phyloP scores from a whole-genome alignment of 2,329 filamentous ascomycete genomes.

The Colletotrichum sp. region DNA sequence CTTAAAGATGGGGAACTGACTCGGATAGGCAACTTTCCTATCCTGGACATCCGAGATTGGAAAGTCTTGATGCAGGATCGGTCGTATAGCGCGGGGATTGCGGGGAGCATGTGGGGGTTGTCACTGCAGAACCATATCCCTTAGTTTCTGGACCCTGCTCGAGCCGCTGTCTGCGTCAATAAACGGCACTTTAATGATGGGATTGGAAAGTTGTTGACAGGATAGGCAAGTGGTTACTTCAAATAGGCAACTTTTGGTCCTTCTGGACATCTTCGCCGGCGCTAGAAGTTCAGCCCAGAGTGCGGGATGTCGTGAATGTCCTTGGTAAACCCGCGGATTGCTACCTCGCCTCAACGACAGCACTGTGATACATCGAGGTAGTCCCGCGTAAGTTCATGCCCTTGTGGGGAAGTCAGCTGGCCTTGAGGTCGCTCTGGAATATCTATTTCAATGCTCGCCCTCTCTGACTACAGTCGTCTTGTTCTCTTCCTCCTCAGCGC shows the following conservation, averaged over 20 bases:
- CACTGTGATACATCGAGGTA: neutral
- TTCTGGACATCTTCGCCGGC: neutral
- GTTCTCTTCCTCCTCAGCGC: neutral
- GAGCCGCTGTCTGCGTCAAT: neutral
- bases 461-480: neutral
- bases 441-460: neutral
- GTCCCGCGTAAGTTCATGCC: neutral
- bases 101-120: neutral
- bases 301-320: neutral
- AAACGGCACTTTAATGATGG: neutral
- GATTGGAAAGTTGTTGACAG: neutral
- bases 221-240: neutral
- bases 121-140: neutral
- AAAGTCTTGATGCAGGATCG: neutral
- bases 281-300: neutral
- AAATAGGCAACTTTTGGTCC: neutral
- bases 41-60: neutral
- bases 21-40: neutral
- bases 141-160: neutral
- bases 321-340: neutral
- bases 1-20: neutral
- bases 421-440: neutral
- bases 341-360: neutral
- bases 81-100: neutral
- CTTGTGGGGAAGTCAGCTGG: neutral